Evolutionary conservation across 108 stramenopile species (phyloP).

Genomic region (Aurantiochytrium sp.): DNA sequence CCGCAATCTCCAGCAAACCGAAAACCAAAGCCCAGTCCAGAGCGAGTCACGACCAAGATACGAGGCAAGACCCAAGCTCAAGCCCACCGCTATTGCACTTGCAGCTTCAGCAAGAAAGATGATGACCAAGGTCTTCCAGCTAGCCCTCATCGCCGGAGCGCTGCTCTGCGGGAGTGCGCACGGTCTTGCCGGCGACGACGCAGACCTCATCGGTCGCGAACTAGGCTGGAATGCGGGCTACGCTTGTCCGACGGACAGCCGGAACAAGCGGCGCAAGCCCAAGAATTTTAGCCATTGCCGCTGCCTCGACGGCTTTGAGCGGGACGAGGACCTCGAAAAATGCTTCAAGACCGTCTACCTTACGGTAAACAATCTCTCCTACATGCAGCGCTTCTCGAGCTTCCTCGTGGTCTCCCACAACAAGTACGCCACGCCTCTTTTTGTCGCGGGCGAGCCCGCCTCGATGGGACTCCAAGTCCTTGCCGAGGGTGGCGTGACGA

Average conservation of each 20-base stretch:
- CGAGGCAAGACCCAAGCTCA: not conserved
- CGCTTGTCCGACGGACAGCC: not conserved
- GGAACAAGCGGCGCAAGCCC: not conserved
- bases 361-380: not conserved
- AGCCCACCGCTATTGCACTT: not conserved
- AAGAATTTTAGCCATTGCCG: not conserved
- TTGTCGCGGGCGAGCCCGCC: not conserved
- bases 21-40: not conserved
- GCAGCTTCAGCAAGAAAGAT: no score
- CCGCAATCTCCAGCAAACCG: not conserved
- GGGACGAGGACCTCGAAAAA: not conserved
- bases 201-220: not conserved
- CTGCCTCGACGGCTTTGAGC: not conserved
- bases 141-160: no score
- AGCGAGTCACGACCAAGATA: not conserved
- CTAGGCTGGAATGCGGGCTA: not conserved
- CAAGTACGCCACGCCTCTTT: slow-evolving; percentile 19
- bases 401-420: slow-evolving; percentile 38
- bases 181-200: not conserved
- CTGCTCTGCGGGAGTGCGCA: not conserved
- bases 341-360: not conserved
- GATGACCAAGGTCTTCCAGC: no score
- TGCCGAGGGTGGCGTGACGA: not conserved
- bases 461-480: not conserved
- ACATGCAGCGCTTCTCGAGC: slow-evolving; percentile 36